phyloP scores from a whole-genome alignment of 1,284 basidiomycete species.

The Rhodotorula glutinis region DNA sequence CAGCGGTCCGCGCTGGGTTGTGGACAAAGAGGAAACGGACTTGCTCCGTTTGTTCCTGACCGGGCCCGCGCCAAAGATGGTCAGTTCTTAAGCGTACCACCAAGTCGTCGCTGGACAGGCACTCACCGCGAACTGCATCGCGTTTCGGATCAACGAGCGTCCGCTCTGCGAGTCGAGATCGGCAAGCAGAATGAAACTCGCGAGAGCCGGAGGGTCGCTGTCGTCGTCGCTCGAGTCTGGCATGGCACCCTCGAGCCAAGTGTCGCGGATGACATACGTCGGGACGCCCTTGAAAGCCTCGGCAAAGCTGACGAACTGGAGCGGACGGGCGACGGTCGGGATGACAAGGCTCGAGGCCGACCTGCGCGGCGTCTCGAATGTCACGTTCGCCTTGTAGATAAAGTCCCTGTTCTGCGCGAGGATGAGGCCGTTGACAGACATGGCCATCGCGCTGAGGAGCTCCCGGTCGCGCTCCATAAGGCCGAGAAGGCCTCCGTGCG shows the following conservation, averaged over 20 bases:
- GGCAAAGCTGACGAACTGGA: conserved; percentile 58
- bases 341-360: conserved; percentile 51
- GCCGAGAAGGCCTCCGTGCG: conserved; percentile 61
- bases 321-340: conserved; percentile 48
- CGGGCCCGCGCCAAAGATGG: not conserved
- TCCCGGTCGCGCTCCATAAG: conserved; percentile 47
- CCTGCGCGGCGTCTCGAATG: conserved; percentile 15
- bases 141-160: conserved; percentile 59
- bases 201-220: conserved; percentile 36
- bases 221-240: conserved; percentile 1
- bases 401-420: conserved; percentile 59
- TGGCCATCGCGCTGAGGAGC: conserved; percentile 62
- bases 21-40: conserved; percentile 28
- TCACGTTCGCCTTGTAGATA: conserved; percentile 48
- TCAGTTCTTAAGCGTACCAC: no score
- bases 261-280: conserved; percentile 47
- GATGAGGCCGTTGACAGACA: conserved; percentile 54
- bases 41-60: conserved; percentile 27
- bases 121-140: conserved; percentile 64
- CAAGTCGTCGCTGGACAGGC: no score
- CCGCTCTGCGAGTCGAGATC: conserved; percentile 71
- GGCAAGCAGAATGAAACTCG: conserved; percentile 67
- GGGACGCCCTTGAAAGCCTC: conserved; percentile 52
- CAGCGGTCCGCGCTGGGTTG: conserved; percentile 1
- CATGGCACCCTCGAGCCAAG: conserved; percentile 41